Evolutionary conservation across 768 basidiomycete species (phyloP).

Genomic region (Phlebiopsis flavidoalba): DNA sequence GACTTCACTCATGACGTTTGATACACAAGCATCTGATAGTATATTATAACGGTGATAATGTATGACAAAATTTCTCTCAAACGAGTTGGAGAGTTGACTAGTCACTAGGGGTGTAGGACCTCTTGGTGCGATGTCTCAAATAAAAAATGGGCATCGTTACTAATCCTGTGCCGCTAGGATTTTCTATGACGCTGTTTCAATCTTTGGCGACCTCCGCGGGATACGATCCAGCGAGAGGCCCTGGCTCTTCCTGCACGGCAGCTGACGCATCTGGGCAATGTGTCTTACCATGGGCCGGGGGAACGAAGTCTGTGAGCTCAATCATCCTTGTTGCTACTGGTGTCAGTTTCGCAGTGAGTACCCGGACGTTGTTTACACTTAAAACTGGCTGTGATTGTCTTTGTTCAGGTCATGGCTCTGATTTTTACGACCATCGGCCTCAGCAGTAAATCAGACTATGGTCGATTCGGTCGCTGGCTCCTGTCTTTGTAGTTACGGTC

Average conservation of each 20-base stretch:
- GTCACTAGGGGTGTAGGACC: slow-evolving; percentile 62
- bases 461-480: slow-evolving; percentile 73
- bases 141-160: not conserved
- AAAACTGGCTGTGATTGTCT: not conserved
- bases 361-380: not conserved
- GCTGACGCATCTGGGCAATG: slow-evolving; percentile 61
- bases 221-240: slow-evolving; percentile 64
- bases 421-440: slow-evolving; percentile 75
- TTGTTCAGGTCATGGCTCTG: slow-evolving; percentile 62
- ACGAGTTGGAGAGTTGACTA: not conserved
- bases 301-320: slow-evolving; percentile 70
- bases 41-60: slow-evolving; percentile 80
- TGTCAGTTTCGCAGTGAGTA: slow-evolving; percentile 61
- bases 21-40: slow-evolving; percentile 35
- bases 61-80: slow-evolving; percentile 24
- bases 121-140: slow-evolving; percentile 26
- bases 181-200: slow-evolving; percentile 73
- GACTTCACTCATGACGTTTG: not conserved
- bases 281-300: slow-evolving; percentile 71
- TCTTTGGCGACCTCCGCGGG: slow-evolving; percentile 67
- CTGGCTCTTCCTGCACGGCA: slow-evolving; percentile 64
- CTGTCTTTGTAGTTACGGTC: slow-evolving; percentile 62
- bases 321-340: slow-evolving; percentile 77
- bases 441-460: slow-evolving; percentile 70
- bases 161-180: slow-evolving; percentile 26